These are phyloP conservation scores for Pyricularia grisea DNA, from an alignment of 2,329 filamentous ascomycete species.

Conservation along the genomic window DNA sequence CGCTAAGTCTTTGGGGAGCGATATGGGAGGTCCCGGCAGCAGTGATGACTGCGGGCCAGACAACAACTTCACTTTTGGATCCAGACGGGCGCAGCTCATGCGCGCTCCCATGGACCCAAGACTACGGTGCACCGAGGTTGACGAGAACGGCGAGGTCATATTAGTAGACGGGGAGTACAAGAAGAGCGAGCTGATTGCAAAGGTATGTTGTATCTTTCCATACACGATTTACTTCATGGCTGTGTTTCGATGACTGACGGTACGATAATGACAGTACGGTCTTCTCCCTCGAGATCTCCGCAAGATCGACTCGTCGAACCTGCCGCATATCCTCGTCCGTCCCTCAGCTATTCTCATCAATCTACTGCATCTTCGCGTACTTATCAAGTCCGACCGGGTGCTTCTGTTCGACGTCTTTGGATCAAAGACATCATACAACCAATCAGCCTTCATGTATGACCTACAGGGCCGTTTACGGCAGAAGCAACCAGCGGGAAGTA, in stretches of 20 bases:
- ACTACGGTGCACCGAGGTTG: constrained; percentile 88
- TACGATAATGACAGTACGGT: constrained; percentile 52
- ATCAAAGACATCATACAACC: constrained; percentile 86
- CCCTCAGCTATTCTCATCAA: constrained; percentile 92
- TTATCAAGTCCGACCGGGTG: constrained; percentile 88
- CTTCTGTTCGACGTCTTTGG: constrained; percentile 95
- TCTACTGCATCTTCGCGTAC: constrained; percentile 86
- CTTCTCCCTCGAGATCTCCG: constrained; percentile 88
- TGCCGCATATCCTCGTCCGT: constrained; percentile 91
- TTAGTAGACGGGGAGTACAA: constrained; percentile 93
- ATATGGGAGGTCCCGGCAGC: constrained; percentile 23
- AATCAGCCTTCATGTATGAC: constrained; percentile 97
- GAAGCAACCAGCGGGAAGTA: constrained; percentile 48
- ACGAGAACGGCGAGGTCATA: constrained; percentile 84
- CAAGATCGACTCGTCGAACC: constrained; percentile 93
- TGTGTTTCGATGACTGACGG: background rate
- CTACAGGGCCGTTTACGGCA: constrained; percentile 86
- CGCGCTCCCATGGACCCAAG: constrained; percentile 79
- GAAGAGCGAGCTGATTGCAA: constrained; percentile 94
- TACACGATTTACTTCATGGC: background rate
- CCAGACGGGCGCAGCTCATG: constrained; percentile 59
- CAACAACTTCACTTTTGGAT: constrained; percentile 54
- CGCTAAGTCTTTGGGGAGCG: constrained; percentile 31
- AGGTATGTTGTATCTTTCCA: constrained; percentile 44
- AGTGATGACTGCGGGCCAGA: constrained; percentile 15